A percentile compares a stretch with the other conserved stretches of the same genome.
phyloP scores from a whole-genome alignment of 2,329 filamentous ascomycete species.

The Monilinia polystroma region DNA sequence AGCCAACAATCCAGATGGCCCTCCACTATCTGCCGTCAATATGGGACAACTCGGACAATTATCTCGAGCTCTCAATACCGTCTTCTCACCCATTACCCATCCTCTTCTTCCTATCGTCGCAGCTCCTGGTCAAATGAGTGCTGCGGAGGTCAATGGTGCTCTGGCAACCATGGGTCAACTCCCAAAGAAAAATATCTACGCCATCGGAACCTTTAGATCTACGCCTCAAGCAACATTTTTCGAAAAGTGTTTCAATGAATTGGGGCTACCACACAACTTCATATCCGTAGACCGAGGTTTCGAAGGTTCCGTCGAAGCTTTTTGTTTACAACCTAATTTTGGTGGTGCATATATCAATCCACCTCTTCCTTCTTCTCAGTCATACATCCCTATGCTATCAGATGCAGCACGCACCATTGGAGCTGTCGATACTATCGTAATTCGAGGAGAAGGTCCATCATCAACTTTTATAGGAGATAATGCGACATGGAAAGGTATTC shows the following conservation, averaged over 20 bases:
- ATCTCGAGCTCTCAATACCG: conserved; percentile 78
- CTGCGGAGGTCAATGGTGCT: conserved; percentile 79
- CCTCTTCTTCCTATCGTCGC: conserved; percentile 80
- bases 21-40: conserved; percentile 79
- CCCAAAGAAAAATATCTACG: conserved; percentile 76
- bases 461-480: conserved; percentile 74
- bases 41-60: conserved; percentile 87
- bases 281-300: conserved; percentile 69
- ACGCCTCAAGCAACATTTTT: conserved; percentile 81
- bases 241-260: conserved; percentile 77
- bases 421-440: conserved; percentile 77
- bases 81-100: conserved; percentile 86
- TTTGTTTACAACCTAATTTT: conserved; percentile 72
- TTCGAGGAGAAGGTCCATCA: conserved; percentile 50
- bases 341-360: conserved; percentile 81
- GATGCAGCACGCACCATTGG: conserved; percentile 78
- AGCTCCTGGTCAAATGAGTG: conserved; percentile 81
- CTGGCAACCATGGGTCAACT: conserved; percentile 77
- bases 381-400: conserved; percentile 64
- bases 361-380: conserved; percentile 57
- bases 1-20: conserved; percentile 63
- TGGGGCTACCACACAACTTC: conserved; percentile 83
- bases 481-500: conserved; percentile 80
- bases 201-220: conserved; percentile 68
- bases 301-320: conserved; percentile 66